Conservation (phyloP, 1,139 yeast genomes). For the Taphrina flavorubra region DNA sequence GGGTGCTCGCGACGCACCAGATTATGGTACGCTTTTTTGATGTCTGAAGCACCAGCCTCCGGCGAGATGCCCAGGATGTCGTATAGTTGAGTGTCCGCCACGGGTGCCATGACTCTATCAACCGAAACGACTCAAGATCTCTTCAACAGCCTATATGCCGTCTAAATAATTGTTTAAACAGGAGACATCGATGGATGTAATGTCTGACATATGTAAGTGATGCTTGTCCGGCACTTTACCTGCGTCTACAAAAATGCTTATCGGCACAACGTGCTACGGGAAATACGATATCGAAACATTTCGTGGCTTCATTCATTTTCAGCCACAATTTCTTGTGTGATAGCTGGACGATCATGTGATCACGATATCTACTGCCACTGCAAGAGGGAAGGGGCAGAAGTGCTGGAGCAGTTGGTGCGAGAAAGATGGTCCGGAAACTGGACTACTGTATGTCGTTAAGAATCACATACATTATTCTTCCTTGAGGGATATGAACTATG, state of each 20-base stretch:
- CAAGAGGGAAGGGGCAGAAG: not conserved
- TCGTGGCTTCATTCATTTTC: not conserved
- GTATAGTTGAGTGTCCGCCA: conserved; percentile 52
- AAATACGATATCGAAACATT: conserved; percentile 1
- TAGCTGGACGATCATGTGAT: not conserved
- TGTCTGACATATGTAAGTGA: no score
- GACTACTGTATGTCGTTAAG: not conserved
- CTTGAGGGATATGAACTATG: not conserved
- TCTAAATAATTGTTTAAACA: no score
- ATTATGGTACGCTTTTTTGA: conserved; percentile 76
- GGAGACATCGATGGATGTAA: no score
- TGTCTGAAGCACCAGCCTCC: conserved; percentile 68
- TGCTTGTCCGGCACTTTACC: not conserved
- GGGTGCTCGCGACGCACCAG: conserved; percentile 79
- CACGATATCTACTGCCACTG: not conserved
- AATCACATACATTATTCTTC: conserved; percentile 9
- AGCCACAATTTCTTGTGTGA: not conserved
- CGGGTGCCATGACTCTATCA: conserved; percentile 24
- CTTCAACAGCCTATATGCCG: no score
- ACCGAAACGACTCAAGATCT: not conserved
- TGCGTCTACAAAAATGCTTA: not conserved
- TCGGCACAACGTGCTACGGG: not conserved
- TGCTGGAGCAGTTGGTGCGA: not conserved
- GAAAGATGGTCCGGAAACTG: no score
- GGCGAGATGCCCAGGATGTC: conserved; percentile 71